These are phyloP conservation scores for Candida loeiensis DNA, from an alignment of 805 yeast genomes.

Conservation along the genomic window DNA sequence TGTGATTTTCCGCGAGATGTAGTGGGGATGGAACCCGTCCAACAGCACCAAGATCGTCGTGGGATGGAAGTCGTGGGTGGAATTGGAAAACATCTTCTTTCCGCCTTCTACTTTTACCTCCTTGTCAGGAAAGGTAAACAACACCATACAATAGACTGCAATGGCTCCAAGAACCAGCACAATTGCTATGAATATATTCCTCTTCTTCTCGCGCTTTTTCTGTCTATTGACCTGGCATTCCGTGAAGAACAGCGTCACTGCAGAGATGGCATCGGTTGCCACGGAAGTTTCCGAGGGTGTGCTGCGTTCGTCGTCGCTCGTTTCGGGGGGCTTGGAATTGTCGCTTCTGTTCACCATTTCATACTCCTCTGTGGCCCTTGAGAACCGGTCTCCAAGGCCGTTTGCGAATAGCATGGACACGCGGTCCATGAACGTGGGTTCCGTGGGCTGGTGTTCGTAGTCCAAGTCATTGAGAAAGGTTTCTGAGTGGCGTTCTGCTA, in stretches of 20 bases:
- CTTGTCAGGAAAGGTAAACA: too few species aligned
- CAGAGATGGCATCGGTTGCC: background rate
- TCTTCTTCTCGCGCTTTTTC: slow-evolving; percentile 16
- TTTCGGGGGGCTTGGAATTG: background rate
- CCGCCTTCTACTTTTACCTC: too few species aligned
- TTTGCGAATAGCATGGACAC: slow-evolving; percentile 7
- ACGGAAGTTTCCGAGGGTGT: background rate
- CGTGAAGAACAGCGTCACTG: slow-evolving; percentile 10
- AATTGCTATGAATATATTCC: slow-evolving; percentile 11
- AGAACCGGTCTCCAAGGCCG: background rate
- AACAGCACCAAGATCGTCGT: slow-evolving; percentile 77
- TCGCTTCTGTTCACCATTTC: slow-evolving; percentile 10
- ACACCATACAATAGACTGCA: background rate
- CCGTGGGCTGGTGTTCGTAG: slow-evolving; percentile 16
- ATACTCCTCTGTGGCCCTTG: slow-evolving; percentile 5
- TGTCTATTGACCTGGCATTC: slow-evolving; percentile 25
- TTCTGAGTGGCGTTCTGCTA: background rate
- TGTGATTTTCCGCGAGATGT: slow-evolving; percentile 60
- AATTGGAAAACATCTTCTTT: slow-evolving; percentile 41
- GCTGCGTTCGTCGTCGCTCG: slow-evolving; percentile 8
- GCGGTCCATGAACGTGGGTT: slow-evolving; percentile 1
- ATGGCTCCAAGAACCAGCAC: background rate
- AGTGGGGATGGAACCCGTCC: slow-evolving; percentile 91
- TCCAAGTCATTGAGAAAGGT: slow-evolving; percentile 22
- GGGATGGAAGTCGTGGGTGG: slow-evolving; percentile 68